These are phyloP conservation scores for Evernia prunastri DNA, from an alignment of 495 filamentous ascomycete species.

Conservation along the genomic window DNA sequence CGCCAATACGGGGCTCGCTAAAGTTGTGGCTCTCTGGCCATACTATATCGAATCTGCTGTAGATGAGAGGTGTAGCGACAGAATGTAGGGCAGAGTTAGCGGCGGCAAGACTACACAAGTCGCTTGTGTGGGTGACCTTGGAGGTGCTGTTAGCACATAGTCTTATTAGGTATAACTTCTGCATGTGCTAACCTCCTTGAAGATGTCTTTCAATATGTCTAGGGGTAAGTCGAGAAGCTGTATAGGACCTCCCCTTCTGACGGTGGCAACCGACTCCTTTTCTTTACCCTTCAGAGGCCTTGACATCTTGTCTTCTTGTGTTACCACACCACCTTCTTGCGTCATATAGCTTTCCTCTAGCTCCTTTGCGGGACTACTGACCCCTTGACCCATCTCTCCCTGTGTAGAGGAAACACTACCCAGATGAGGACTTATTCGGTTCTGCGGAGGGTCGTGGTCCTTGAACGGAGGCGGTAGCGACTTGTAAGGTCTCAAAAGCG, in stretches of 20 bases:
- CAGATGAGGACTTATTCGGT: constrained; percentile 6
- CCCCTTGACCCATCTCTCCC: background rate
- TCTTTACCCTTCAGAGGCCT: constrained; percentile 38
- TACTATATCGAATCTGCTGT: constrained; percentile 87
- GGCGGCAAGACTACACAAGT: constrained; percentile 74
- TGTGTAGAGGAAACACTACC: background rate
- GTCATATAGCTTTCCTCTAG: background rate
- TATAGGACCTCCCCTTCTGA: constrained; percentile 38
- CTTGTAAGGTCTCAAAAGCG: constrained; percentile 2
- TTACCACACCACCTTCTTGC: background rate
- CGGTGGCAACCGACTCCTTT: constrained; percentile 31
- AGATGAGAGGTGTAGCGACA: constrained; percentile 78
- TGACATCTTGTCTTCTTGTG: constrained; percentile 21
- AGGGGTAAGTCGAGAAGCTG: constrained; percentile 75
- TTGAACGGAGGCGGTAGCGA: background rate
- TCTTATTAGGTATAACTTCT: background rate
- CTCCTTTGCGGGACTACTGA: background rate
- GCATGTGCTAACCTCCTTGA: constrained; percentile 65
- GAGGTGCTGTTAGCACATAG: constrained; percentile 19
- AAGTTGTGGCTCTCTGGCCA: constrained; percentile 72
- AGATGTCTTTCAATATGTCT: constrained; percentile 80
- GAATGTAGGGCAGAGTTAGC: constrained; percentile 79
- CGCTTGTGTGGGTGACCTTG: constrained; percentile 84
- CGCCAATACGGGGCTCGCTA: constrained; percentile 62
- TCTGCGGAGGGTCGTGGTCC: constrained; percentile 5